Conservation (phyloP, 2,329 filamentous ascomycete species). For the Aphanoascus verrucosus region DNA sequence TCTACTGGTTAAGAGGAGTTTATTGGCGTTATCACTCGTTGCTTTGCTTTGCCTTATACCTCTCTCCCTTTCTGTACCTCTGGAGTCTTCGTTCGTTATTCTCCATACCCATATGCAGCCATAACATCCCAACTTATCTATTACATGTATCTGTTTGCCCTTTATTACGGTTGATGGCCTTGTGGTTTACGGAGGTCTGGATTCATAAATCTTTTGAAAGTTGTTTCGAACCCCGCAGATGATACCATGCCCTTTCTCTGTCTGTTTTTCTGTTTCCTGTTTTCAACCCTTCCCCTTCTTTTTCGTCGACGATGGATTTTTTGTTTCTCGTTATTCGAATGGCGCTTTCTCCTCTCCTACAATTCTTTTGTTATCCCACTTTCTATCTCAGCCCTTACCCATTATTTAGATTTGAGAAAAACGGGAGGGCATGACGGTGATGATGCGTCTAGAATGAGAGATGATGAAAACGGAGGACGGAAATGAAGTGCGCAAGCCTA, state of each 20-base stretch:
- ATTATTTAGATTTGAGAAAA: no score
- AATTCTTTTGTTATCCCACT: conserved; percentile 17
- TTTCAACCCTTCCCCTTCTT: conserved; percentile 13
- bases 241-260: conserved; percentile 8
- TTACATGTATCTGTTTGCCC: conserved; percentile 16
- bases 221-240: conserved; percentile 10
- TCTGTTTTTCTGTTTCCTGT: neutral
- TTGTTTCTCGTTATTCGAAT: neutral
- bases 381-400: neutral
- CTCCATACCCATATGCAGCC: neutral
- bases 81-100: conserved; percentile 11
- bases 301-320: conserved; percentile 14
- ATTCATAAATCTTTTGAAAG: conserved; percentile 8
- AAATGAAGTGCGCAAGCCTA: neutral
- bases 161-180: conserved; percentile 22
- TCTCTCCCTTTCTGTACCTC: conserved; percentile 20
- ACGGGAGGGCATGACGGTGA: no score
- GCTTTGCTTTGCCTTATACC: neutral
- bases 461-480: neutral
- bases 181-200: conserved; percentile 7
- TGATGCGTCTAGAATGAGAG: neutral
- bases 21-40: neutral
- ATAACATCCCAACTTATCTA: conserved; percentile 24
- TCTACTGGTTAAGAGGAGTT: conserved; percentile 7
- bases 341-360: conserved; percentile 11